Conservation (phyloP, 176 grass and related monocot species). For the Oryza longistaminata region DNA sequence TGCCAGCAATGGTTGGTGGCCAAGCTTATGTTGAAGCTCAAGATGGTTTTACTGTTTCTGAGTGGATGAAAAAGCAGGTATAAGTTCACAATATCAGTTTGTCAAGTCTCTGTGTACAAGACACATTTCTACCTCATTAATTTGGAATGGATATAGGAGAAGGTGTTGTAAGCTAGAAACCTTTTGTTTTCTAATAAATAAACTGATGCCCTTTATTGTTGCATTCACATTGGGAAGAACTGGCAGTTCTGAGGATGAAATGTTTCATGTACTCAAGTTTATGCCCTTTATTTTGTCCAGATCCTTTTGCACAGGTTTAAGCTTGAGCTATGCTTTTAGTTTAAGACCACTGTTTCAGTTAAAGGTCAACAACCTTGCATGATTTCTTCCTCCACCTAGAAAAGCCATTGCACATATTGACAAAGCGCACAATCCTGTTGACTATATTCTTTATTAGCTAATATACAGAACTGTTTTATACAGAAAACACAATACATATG, state of each 20-base stretch:
- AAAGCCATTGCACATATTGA: neutral
- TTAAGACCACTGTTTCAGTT: conserved; percentile 13
- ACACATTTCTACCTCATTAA: conserved; percentile 1
- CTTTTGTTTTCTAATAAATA: conserved; percentile 2
- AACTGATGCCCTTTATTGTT: conserved; percentile 20
- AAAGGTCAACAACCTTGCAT: neutral
- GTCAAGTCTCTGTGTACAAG: neutral
- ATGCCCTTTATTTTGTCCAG: conserved; percentile 19
- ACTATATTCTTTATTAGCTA: conserved; percentile 20
- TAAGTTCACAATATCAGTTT: neutral
- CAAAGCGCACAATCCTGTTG: neutral
- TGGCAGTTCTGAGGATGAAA: conserved; percentile 16
- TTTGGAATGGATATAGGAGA: neutral
- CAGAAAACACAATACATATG: conserved; percentile 3
- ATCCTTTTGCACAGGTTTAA: conserved; percentile 23
- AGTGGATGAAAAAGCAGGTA: conserved; percentile 98
- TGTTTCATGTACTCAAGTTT: conserved; percentile 7
- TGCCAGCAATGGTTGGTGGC: conserved; percentile 88
- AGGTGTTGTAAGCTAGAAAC: neutral
- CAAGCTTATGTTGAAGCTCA: conserved; percentile 99
- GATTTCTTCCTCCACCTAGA: neutral
- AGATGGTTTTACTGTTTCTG: conserved; percentile 80
- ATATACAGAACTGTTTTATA: conserved; percentile 14
- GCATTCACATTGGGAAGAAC: conserved; percentile 12
- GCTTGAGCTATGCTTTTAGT: conserved; percentile 25